phyloP scores from a whole-genome alignment of 2,329 filamentous ascomycete species.

The Mycosphaerella sp. region DNA sequence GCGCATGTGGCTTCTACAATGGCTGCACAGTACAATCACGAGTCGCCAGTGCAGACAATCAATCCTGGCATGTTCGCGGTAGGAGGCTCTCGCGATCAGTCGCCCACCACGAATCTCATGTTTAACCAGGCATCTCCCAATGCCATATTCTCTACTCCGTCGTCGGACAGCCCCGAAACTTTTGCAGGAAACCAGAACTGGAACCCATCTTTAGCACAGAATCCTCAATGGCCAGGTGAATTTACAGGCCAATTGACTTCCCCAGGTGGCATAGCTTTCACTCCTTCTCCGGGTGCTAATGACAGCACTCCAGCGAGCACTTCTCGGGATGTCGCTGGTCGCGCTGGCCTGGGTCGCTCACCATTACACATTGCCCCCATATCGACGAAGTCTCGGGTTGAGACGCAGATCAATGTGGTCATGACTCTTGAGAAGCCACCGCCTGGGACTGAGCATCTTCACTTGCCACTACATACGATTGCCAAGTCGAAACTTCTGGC shows the following conservation, averaged over 20 bases:
- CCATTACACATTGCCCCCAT: slow-evolving; percentile 35
- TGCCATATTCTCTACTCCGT: slow-evolving; percentile 35
- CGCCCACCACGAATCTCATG: slow-evolving; percentile 28
- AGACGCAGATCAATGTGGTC: slow-evolving; percentile 90
- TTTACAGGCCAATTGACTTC: slow-evolving; percentile 30
- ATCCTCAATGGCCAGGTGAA: slow-evolving; percentile 31
- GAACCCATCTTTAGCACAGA: slow-evolving; percentile 26
- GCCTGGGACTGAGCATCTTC: slow-evolving; percentile 67
- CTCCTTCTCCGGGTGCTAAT: slow-evolving; percentile 33
- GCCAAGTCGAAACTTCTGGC: slow-evolving; percentile 88
- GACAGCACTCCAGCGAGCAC: slow-evolving; percentile 22
- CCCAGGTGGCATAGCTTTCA: slow-evolving; percentile 30
- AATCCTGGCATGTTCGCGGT: slow-evolving; percentile 32
- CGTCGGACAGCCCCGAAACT: slow-evolving; percentile 32
- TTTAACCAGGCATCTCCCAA: slow-evolving; percentile 31
- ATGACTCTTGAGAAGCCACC: slow-evolving; percentile 73
- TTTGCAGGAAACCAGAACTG: slow-evolving; percentile 28
- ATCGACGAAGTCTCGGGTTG: slow-evolving; percentile 72
- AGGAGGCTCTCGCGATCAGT: slow-evolving; percentile 29
- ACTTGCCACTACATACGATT: slow-evolving; percentile 83
- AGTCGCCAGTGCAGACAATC: slow-evolving; percentile 32
- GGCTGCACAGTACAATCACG: slow-evolving; percentile 23
- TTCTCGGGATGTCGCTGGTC: slow-evolving; percentile 11
- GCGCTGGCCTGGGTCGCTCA: slow-evolving; percentile 24
- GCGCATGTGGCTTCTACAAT: slow-evolving; percentile 19